Evolutionary conservation across 2,329 filamentous ascomycete species (phyloP), one percentile per base, ranked within the genome.

Genomic region (Elsinoe ampelina): DNA sequence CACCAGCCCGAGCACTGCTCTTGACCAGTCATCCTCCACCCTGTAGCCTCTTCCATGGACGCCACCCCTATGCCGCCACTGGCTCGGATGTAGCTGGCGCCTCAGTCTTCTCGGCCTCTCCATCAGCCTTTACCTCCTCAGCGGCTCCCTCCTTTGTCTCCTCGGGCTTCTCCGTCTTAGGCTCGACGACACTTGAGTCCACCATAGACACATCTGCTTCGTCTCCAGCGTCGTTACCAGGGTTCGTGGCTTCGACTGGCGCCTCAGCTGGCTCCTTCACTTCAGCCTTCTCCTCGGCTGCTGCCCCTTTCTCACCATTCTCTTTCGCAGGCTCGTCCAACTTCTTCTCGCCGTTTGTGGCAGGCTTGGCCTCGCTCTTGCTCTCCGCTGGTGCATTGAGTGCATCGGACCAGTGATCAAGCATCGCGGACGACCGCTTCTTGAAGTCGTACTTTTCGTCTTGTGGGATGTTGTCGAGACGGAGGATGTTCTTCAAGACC

Each of bases 401-500:
- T 35, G 89, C 79, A 70, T 87, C 86, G 70, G 87, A 95, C 93
- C 93, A 98, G 71, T 86, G 87, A 62, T 85, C 83, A n/a, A 97
- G 77, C 48, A 98, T 78, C 5, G 80, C 77, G 62, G 87, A 80
- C 35, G 89, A 91, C 54, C 93, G 86, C 62, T 84, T 77, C 75
- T 93, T 95, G 81, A 98, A 96, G 57, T 87, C 76, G 71, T 86
- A 95, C 63, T 95, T 87, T 35, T 91, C 87, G 62, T 98, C 93
- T 60, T 85, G 85, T 4, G 91, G 91, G 63, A 98, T 95, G 2
- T 79, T 79, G 42, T 85, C 80, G 7, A 98, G 78, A 76, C 95
- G 96, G 65, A 96, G 77, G 63, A 98, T 93, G 3, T 86, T 90
- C 75, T 95, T 95, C 58, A 98, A 80, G 10, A 98, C 92, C 76